Base-by-base conservation (phyloP, 805 yeast genomes). In the Groenewaldozyma salmanticensis region DNA sequence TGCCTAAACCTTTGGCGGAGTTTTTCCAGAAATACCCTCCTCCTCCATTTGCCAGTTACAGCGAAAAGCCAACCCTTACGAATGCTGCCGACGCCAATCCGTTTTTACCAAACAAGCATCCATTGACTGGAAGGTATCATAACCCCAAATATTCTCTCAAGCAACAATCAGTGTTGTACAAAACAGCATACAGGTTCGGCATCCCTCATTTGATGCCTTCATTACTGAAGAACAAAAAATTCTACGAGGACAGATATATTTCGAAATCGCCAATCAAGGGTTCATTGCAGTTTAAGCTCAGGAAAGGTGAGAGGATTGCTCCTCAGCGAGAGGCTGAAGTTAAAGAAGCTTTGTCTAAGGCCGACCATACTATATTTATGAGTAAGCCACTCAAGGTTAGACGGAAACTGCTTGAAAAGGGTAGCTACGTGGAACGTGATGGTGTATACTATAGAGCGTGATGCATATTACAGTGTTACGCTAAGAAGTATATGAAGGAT, bases 11-110 rank as follows among this genome's bases (percentile, higher is more conserved):
- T 56, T 70, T 87, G 27, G 81, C 77, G 57, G 72, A 65, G 49
- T 88, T 87, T 62, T 87, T 88, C 65, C 68, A 75, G 38, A 79
- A 75, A 59, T 84, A 76, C 56, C 96, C 96, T 24, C 96, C 96
- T 5, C 65, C 79, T 18, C 90, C 87, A n/a, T 77, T 75, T 61
- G 71, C 72, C 16, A 58, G 71, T 50, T 88, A 86, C 59, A 67
- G 84, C 4, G 62, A 68, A 2, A 71, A 68, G 47, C 81, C 94
- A 39, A 74, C 83, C 1, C 64, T 74, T 21, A 77, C 83, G 18
- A 65, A 64, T 37, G 88, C 86, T 37, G 70, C 74, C 18, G 73
- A 75, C 45, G 82, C 87, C 51, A 88, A 88, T 61, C 96, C 96
- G 40, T 88, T 88, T 60, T 61, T 85, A 42, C 80, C 94, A 19